Evolutionary conservation across 345 rosid species (phyloP).

Genomic region (Populus ilicifolia): DNA sequence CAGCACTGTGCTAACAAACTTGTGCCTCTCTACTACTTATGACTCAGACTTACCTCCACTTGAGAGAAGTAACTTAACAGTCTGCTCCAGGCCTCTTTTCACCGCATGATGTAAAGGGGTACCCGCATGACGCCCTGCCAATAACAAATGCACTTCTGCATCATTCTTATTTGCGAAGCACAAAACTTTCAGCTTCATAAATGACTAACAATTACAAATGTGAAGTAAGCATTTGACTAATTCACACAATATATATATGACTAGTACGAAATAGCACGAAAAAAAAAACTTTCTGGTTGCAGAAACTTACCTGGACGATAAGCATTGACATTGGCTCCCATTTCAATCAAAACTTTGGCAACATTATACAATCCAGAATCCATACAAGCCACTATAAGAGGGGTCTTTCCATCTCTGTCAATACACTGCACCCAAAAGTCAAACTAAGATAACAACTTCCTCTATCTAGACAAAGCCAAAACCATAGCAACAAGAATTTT

Average conservation of each 20-base stretch:
- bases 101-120: constrained; percentile 97
- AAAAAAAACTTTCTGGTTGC: no score
- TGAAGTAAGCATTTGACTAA: neutral
- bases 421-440: constrained; percentile 32
- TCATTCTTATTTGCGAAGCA: neutral
- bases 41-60: constrained; percentile 44
- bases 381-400: constrained; percentile 43
- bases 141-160: neutral
- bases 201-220: neutral
- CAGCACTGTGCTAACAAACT: neutral
- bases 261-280: no score
- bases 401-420: constrained; percentile 45
- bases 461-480: neutral
- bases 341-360: constrained; percentile 25
- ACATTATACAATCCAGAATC: constrained; percentile 22
- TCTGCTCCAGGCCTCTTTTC: constrained; percentile 72
- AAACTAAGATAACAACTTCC: neutral
- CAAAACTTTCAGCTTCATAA: neutral
- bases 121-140: constrained; percentile 71
- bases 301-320: constrained; percentile 70
- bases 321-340: constrained; percentile 66
- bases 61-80: constrained; percentile 70
- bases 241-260: neutral
- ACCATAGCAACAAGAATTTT: no score
- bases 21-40: neutral